phyloP scores from a whole-genome alignment of 352 stramenopile species.

The Phytophthora pistaciae region DNA sequence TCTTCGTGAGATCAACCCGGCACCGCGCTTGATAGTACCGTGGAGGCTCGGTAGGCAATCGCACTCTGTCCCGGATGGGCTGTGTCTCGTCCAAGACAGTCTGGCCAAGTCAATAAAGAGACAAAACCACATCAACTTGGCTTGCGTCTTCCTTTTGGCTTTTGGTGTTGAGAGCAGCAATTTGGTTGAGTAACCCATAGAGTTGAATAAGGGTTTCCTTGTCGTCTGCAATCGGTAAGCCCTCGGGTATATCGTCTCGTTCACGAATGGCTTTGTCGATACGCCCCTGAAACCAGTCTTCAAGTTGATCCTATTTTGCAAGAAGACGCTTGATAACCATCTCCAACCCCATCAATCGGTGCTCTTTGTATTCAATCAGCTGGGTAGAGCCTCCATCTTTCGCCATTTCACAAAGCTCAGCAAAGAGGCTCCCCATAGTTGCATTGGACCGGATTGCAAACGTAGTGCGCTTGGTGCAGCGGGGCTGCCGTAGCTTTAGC shows the following conservation, averaged over 20 bases:
- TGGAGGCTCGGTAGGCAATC: not conserved
- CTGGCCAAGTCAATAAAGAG: not conserved
- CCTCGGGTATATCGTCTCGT: not conserved
- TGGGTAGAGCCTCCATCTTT: not conserved
- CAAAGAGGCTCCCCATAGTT: conserved; percentile 5
- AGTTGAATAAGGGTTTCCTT: conserved; percentile 11
- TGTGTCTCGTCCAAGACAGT: conserved; percentile 11
- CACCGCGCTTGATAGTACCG: conserved; percentile 1
- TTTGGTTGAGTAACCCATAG: too few species aligned
- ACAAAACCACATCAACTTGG: conserved; percentile 14
- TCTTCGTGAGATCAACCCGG: not conserved
- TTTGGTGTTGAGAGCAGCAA: conserved; percentile 6
- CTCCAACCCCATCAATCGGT: not conserved
- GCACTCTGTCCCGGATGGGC: not conserved
- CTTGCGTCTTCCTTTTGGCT: conserved; percentile 15
- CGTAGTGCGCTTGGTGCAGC: not conserved
- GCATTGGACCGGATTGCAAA: conserved; percentile 16
- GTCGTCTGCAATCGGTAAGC: conserved; percentile 8
- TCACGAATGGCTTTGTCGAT: too few species aligned
- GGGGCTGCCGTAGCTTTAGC: too few species aligned
- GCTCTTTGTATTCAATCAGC: not conserved
- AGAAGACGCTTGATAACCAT: not conserved
- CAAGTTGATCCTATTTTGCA: too few species aligned
- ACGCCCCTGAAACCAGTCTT: too few species aligned
- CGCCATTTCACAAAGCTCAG: not conserved